Conservation (phyloP, 371 early-diverging fungal species). For the Mucor plumbeus region DNA sequence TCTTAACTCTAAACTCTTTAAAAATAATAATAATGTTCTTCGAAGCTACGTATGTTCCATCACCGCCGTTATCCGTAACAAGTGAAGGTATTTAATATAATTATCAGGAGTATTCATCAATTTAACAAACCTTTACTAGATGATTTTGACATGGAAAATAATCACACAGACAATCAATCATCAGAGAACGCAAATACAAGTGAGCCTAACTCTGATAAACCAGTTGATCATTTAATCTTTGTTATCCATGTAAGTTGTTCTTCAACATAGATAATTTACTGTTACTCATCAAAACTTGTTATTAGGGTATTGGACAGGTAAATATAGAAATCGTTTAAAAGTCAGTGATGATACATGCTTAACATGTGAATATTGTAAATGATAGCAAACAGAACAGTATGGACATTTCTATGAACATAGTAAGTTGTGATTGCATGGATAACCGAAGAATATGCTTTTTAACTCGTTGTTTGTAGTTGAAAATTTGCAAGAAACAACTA, state of each 20-base stretch:
- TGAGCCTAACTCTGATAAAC: constrained; percentile 31
- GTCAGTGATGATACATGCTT: background rate
- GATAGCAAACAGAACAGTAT: constrained; percentile 60
- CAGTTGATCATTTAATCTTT: constrained; percentile 57
- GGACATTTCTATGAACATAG: constrained; percentile 64
- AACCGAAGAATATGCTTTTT: background rate
- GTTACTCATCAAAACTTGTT: background rate
- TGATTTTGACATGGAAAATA: constrained; percentile 41
- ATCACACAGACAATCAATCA: constrained; percentile 44
- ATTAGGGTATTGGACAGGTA: constrained; percentile 70
- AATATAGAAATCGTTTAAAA: constrained; percentile 9
- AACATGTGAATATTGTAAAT: constrained; percentile 18
- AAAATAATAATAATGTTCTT: constrained; percentile 42
- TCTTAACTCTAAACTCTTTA: constrained; percentile 7
- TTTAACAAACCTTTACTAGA: background rate
- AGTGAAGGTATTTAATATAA: constrained; percentile 17
- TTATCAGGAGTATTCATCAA: no score
- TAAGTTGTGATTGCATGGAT: constrained; percentile 9
- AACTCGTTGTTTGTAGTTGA: constrained; percentile 38
- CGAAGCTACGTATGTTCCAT: constrained; percentile 51
- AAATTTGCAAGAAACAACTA: constrained; percentile 59
- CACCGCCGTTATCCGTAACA: constrained; percentile 43
- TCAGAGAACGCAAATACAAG: constrained; percentile 26
- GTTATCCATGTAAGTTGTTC: constrained; percentile 60
- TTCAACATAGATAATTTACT: background rate